A percentile compares a stretch with the other conserved stretches of the same genome.
These are phyloP conservation scores for Leccinum uliginosum DNA, from an alignment of 768 basidiomycete species.

Conservation along the genomic window DNA sequence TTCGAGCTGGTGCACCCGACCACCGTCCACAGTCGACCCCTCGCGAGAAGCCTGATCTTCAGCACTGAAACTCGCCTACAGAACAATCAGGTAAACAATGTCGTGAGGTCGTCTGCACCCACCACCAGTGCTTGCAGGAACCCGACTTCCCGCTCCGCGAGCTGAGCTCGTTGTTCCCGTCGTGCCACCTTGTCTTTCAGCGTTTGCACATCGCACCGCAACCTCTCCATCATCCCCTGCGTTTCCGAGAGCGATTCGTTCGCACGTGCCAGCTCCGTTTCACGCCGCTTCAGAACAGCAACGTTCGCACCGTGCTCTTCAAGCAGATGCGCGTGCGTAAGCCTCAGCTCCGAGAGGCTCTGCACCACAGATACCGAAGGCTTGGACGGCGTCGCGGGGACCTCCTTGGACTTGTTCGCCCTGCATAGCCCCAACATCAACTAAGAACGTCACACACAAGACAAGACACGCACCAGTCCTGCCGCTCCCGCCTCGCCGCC, in stretches of 20 bases:
- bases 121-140: constrained; percentile 68
- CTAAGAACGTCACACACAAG: background rate
- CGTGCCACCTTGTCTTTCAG: constrained; percentile 37
- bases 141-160: constrained; percentile 59
- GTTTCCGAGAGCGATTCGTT: constrained; percentile 37
- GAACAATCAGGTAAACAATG: background rate
- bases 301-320: constrained; percentile 61
- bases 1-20: constrained; percentile 52
- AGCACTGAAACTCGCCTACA: constrained; percentile 57
- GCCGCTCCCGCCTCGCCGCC: constrained; percentile 51
- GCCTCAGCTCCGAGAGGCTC: constrained; percentile 54
- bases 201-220: constrained; percentile 36
- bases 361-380: constrained; percentile 55
- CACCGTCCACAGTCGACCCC: constrained; percentile 23
- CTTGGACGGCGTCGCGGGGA: constrained; percentile 35
- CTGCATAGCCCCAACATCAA: constrained; percentile 21
- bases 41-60: constrained; percentile 44
- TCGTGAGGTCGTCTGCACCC: constrained; percentile 23
- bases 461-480: constrained; percentile 49
- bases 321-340: constrained; percentile 57
- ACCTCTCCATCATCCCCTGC: constrained; percentile 26
- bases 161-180: constrained; percentile 35
- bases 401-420: constrained; percentile 34
- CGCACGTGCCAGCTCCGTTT: constrained; percentile 44
- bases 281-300: constrained; percentile 50